Evolutionary conservation across 2,329 filamentous ascomycete species (phyloP).

Genomic region (Dryadomyces quercivorus): DNA sequence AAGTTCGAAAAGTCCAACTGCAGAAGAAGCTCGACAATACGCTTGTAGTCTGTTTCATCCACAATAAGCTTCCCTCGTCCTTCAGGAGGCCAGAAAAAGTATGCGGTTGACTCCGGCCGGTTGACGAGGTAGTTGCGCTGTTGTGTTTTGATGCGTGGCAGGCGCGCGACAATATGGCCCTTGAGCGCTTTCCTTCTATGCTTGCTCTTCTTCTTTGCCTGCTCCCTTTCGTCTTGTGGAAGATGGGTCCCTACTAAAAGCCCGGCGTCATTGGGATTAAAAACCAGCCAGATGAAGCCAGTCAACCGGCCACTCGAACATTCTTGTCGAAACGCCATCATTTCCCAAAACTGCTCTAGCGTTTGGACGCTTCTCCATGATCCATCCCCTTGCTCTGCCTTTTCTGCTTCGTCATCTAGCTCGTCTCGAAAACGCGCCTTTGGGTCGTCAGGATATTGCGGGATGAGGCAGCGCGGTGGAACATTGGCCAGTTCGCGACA

Average conservation of each 20-base stretch:
- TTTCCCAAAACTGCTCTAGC: constrained; percentile 93
- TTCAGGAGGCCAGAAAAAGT: constrained; percentile 52
- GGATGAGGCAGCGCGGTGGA: constrained; percentile 73
- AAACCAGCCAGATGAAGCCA: constrained; percentile 88
- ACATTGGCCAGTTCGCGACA: constrained; percentile 42
- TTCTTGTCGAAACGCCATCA: constrained; percentile 94
- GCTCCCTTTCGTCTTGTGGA: background rate
- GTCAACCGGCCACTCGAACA: constrained; percentile 87
- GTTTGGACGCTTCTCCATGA: constrained; percentile 75
- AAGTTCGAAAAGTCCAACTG: constrained; percentile 61
- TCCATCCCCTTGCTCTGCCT: constrained; percentile 45
- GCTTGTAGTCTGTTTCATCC: constrained; percentile 51
- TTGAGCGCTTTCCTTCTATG: constrained; percentile 34
- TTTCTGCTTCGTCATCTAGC: constrained; percentile 69
- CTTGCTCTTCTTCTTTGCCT: constrained; percentile 23
- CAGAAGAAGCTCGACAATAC: constrained; percentile 56
- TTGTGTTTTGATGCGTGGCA: constrained; percentile 52
- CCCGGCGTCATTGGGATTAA: constrained; percentile 39
- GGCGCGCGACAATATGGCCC: constrained; percentile 50
- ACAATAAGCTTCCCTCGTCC: constrained; percentile 54
- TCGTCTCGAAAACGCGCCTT: constrained; percentile 85
- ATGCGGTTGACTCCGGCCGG: constrained; percentile 39
- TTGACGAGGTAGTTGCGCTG: constrained; percentile 37
- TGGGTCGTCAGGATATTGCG: constrained; percentile 87
- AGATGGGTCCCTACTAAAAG: background rate